A percentile compares a stretch with the other conserved stretches of the same genome.
These are phyloP conservation scores for Eucalyptus leucophloia DNA, from an alignment of 345 rosid genomes.

Conservation along the genomic window DNA sequence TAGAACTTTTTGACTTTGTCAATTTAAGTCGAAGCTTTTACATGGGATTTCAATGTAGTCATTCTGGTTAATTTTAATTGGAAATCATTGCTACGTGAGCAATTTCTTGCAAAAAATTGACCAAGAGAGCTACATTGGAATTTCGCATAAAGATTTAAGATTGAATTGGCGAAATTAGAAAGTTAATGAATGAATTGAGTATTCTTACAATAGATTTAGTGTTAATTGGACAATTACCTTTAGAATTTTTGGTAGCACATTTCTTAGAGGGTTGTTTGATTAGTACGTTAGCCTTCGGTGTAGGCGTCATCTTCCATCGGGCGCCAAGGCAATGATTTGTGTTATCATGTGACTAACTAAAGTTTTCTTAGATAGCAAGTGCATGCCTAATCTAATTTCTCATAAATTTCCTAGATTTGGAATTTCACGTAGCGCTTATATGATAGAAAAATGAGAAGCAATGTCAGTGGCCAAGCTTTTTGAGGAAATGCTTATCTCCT, in stretches of 20 bases:
- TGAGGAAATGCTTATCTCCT: background rate
- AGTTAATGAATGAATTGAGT: background rate
- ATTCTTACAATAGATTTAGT: background rate
- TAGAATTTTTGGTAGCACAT: background rate
- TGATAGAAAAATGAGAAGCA: background rate
- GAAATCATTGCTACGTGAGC: rapidly evolving
- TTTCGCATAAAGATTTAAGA: background rate
- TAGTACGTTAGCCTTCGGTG: background rate
- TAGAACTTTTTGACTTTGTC: no score
- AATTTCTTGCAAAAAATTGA: background rate
- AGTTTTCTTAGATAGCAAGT: background rate
- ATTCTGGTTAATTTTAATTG: rapidly evolving
- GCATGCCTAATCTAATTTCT: background rate
- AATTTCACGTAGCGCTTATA: background rate
- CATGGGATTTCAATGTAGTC: no score
- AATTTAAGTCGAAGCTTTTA: no score
- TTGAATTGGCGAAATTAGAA: background rate
- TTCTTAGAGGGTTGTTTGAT: rapidly evolving
- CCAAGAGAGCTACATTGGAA: no score
- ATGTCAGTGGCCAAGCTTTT: background rate
- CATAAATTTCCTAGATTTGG: background rate
- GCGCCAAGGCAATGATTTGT: background rate
- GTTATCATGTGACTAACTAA: background rate
- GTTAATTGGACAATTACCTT: background rate
- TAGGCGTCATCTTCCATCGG: background rate